These are phyloP conservation scores for Pleurotus platypus DNA, from an alignment of 768 basidiomycete species.

Conservation along the genomic window DNA sequence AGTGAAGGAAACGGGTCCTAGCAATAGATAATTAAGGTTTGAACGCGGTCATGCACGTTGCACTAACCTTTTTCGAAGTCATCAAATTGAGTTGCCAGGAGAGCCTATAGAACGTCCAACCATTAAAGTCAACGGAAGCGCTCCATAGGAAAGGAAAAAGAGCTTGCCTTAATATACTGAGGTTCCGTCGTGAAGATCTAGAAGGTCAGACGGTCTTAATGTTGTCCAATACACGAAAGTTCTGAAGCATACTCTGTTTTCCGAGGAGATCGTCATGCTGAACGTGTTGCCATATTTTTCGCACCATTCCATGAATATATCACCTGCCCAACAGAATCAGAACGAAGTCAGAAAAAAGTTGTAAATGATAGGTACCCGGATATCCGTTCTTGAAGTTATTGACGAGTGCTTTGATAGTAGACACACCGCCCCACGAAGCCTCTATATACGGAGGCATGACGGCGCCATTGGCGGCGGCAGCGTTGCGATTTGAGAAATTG, in stretches of 20 bases:
- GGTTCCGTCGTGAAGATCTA: slow-evolving; percentile 43
- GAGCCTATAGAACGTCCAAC: slow-evolving; percentile 20
- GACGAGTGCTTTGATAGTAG: slow-evolving; percentile 15
- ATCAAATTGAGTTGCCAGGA: slow-evolving; percentile 45
- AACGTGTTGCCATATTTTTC: slow-evolving; percentile 20
- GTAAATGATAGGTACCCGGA: slow-evolving; percentile 22
- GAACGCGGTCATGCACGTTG: not conserved
- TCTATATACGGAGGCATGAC: slow-evolving; percentile 27
- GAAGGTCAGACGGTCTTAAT: not conserved
- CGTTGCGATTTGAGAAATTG: slow-evolving; percentile 17
- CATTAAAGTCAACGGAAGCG: too few relatives aligned
- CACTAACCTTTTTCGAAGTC: slow-evolving; percentile 39
- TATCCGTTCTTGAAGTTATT: slow-evolving; percentile 26
- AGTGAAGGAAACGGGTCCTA: slow-evolving; percentile 21
- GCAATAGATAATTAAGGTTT: not conserved
- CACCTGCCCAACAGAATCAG: slow-evolving; percentile 18
- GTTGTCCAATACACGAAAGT: not conserved
- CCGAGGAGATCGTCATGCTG: slow-evolving; percentile 23
- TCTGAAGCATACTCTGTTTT: slow-evolving; percentile 23
- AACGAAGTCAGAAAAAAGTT: not conserved
- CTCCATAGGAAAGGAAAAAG: too few relatives aligned
- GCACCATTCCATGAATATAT: slow-evolving; percentile 20
- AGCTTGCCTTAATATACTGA: slow-evolving; percentile 38
- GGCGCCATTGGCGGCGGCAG: slow-evolving; percentile 28
- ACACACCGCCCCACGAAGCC: slow-evolving; percentile 21